phyloP scores from a whole-genome alignment of 257 asterid genomes.

The Ajuga chamaepitys region DNA sequence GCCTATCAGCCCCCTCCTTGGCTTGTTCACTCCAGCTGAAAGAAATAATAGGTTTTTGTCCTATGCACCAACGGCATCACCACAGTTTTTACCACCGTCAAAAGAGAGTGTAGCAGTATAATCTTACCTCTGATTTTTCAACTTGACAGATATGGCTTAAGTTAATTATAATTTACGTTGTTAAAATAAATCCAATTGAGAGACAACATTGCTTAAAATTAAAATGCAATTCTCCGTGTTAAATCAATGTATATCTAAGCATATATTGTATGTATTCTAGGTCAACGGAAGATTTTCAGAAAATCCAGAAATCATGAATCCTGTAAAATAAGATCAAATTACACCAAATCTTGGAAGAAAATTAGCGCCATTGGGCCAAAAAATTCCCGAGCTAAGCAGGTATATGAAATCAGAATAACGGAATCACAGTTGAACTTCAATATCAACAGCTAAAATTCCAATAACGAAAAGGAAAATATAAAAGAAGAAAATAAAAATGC shows the following conservation, averaged over 20 bases:
- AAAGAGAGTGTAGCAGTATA: slow-evolving; percentile 1
- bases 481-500: background rate
- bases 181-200: background rate
- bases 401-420: slow-evolving; percentile 4
- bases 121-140: background rate
- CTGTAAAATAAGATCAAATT: background rate
- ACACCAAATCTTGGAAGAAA: slow-evolving; percentile 19
- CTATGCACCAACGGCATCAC: background rate
- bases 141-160: background rate
- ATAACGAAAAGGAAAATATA: background rate
- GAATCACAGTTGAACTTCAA: slow-evolving; percentile 13
- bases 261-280: background rate
- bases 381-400: slow-evolving; percentile 1
- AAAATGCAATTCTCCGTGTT: background rate
- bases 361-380: slow-evolving; percentile 15
- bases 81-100: slow-evolving; percentile 8
- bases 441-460: background rate
- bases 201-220: background rate
- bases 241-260: background rate
- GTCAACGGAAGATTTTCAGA: slow-evolving; percentile 15
- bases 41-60: slow-evolving; percentile 14
- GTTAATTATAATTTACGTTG: background rate
- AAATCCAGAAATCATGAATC: background rate
- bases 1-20: slow-evolving; percentile 13
- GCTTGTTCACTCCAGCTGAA: slow-evolving; percentile 21